Evolutionary conservation across 306 rosid genomes (phyloP).

Genomic region (Echinosophora koreensis): DNA sequence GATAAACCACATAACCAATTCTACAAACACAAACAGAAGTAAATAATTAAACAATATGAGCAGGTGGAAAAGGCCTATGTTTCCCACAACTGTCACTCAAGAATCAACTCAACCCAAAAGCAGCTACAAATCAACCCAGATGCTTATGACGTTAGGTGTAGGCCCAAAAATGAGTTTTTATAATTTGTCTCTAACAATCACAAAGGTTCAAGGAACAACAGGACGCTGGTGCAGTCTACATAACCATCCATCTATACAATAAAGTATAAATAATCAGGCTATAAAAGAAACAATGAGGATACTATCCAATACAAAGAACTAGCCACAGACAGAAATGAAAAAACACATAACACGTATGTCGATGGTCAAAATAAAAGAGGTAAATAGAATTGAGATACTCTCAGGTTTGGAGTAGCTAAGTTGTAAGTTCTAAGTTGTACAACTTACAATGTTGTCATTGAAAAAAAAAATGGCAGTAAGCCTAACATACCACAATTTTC

Average conservation of each 20-base stretch:
- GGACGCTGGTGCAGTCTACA: conserved; percentile 3
- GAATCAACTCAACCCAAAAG: conserved; percentile 28
- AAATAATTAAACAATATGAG: conserved; percentile 18
- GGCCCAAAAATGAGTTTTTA: not conserved
- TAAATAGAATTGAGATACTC: conserved; percentile 25
- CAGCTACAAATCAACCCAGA: conserved; percentile 30
- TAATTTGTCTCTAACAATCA: conserved; percentile 2
- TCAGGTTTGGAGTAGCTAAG: conserved; percentile 22
- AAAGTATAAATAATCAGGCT: conserved; percentile 19
- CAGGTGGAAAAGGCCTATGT: conserved; percentile 11
- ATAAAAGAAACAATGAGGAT: not conserved
- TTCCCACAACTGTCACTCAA: conserved; percentile 17
- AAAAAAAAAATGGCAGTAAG: conserved; percentile 16
- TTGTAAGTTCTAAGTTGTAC: not conserved
- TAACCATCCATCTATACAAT: not conserved
- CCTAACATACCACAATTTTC: conserved; percentile 10
- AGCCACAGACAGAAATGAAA: not conserved
- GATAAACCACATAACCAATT: conserved; percentile 25
- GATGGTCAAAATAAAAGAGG: conserved; percentile 10
- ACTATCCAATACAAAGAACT: conserved; percentile 16
- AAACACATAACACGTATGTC: conserved; percentile 23
- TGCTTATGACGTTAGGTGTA: conserved; percentile 14
- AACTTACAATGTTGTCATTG: not conserved
- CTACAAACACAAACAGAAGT: not conserved
- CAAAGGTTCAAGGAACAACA: conserved; percentile 30